Conservation (phyloP, 2,329 filamentous ascomycete species). For the Blastomyces emzantsi region DNA sequence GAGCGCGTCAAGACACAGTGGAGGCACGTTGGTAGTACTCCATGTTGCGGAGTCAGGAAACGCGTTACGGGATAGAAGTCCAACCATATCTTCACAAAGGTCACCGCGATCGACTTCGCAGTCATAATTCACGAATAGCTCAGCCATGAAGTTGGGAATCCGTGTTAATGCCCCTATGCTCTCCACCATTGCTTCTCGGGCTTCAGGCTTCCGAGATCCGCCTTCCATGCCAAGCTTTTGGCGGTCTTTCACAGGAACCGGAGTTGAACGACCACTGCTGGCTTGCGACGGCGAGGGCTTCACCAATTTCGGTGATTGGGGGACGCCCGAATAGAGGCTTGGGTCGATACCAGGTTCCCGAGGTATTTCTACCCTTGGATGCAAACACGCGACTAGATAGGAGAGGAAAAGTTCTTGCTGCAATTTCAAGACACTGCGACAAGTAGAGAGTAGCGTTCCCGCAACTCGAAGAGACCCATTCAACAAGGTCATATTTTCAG, state of each 20-base stretch:
- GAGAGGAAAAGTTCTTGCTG: slow-evolving; percentile 95
- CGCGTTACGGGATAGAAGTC: slow-evolving; percentile 83
- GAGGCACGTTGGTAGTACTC: slow-evolving; percentile 97
- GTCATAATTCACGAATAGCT: slow-evolving; percentile 97
- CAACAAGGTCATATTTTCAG: slow-evolving; percentile 90
- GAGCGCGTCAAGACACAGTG: slow-evolving; percentile 84
- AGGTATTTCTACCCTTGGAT: slow-evolving; percentile 90
- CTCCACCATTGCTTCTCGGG: slow-evolving; percentile 96
- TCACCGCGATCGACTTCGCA: slow-evolving; percentile 88
- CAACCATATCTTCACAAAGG: slow-evolving; percentile 91
- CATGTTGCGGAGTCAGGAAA: slow-evolving; percentile 96
- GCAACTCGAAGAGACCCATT: slow-evolving; percentile 89
- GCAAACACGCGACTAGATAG: slow-evolving; percentile 86
- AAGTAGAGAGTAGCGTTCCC: slow-evolving; percentile 82
- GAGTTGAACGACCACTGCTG: slow-evolving; percentile 74
- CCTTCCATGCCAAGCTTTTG: slow-evolving; percentile 90
- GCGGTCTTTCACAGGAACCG: slow-evolving; percentile 83
- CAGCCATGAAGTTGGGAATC: slow-evolving; percentile 89
- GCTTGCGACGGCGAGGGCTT: slow-evolving; percentile 68
- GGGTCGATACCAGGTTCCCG: slow-evolving; percentile 84
- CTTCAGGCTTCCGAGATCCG: slow-evolving; percentile 83
- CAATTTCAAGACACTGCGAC: slow-evolving; percentile 79
- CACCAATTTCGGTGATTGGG: slow-evolving; percentile 77
- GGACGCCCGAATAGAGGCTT: slow-evolving; percentile 83
- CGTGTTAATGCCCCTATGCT: slow-evolving; percentile 83